Evolutionary conservation across 2,329 filamentous ascomycete genomes (phyloP).

Genomic region (Fusarium annulatum): DNA sequence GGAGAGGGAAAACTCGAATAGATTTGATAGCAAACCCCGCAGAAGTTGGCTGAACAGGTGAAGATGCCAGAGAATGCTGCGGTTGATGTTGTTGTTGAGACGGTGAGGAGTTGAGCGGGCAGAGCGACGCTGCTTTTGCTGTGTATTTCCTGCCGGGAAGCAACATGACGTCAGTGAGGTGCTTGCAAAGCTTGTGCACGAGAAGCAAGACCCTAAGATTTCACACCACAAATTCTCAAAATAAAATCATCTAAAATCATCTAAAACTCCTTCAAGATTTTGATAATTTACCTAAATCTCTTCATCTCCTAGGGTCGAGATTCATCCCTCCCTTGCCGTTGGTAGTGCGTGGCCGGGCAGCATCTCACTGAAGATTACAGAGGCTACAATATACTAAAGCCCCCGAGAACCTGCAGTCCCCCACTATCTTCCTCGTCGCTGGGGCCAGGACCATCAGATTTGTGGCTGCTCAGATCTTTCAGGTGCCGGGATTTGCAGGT

Average conservation of each 20-base stretch:
- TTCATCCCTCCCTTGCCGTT: neutral
- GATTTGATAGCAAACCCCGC: too few relatives aligned
- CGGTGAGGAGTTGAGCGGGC: fast-evolving
- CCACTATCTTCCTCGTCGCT: neutral
- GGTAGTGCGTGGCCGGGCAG: neutral
- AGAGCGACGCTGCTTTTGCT: neutral
- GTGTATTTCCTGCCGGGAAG: neutral
- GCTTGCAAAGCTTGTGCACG: too few relatives aligned
- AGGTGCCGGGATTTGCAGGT: too few relatives aligned
- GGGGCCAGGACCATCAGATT: neutral
- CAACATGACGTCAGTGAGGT: neutral
- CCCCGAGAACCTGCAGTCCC: neutral
- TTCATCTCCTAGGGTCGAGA: neutral
- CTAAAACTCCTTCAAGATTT: neutral
- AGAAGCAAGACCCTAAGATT: too few relatives aligned
- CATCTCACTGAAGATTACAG: neutral
- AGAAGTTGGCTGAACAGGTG: too few relatives aligned
- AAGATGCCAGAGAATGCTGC: too few relatives aligned
- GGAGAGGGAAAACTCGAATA: too few relatives aligned
- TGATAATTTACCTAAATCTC: neutral
- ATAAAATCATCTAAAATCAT: neutral
- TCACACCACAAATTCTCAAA: too few relatives aligned
- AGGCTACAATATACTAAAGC: neutral
- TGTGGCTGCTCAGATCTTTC: too few relatives aligned
- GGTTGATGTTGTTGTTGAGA: neutral